A percentile compares a stretch with the other conserved stretches of the same genome.
Conservation (phyloP, 768 basidiomycete species). For the Suillus variegatus region DNA sequence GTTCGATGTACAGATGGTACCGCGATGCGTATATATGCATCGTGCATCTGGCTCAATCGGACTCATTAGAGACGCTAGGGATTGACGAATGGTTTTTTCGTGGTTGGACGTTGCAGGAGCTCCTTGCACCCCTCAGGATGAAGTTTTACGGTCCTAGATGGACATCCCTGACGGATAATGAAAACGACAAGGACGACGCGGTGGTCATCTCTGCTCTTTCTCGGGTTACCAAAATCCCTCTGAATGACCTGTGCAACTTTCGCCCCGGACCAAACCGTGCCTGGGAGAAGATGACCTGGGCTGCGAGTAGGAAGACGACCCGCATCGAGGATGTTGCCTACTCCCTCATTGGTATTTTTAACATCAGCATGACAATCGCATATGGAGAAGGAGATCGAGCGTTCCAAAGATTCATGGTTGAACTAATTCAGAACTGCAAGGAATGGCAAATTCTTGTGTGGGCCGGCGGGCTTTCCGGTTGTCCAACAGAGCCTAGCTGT, state of each 20-base stretch:
- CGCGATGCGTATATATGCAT: constrained; percentile 16
- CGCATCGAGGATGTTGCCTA: constrained; percentile 20
- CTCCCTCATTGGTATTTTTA: constrained; percentile 18
- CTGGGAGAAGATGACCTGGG: constrained; percentile 16
- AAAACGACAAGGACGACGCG: constrained; percentile 8
- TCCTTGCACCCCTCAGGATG: constrained; percentile 16
- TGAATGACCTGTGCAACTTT: constrained; percentile 8
- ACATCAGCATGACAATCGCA: constrained; percentile 14
- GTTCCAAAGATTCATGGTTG: constrained; percentile 15
- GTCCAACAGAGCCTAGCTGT: constrained; percentile 1
- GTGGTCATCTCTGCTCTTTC: not conserved
- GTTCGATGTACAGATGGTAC: constrained; percentile 22
- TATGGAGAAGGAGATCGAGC: constrained; percentile 21
- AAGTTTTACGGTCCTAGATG: constrained; percentile 16
- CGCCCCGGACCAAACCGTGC: constrained; percentile 7
- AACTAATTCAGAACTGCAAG: constrained; percentile 11
- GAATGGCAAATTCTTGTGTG: constrained; percentile 14
- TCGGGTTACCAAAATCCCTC: constrained; percentile 9
- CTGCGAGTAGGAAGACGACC: constrained; percentile 16
- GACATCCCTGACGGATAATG: constrained; percentile 7
- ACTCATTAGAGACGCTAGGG: constrained; percentile 1
- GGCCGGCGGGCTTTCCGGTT: not conserved
- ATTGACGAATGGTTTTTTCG: constrained; percentile 16
- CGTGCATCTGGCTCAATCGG: constrained; percentile 10
- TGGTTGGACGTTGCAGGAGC: constrained; percentile 16